Conservation (phyloP, 495 filamentous ascomycete genomes). For the Podospora pseudopauciseta region DNA sequence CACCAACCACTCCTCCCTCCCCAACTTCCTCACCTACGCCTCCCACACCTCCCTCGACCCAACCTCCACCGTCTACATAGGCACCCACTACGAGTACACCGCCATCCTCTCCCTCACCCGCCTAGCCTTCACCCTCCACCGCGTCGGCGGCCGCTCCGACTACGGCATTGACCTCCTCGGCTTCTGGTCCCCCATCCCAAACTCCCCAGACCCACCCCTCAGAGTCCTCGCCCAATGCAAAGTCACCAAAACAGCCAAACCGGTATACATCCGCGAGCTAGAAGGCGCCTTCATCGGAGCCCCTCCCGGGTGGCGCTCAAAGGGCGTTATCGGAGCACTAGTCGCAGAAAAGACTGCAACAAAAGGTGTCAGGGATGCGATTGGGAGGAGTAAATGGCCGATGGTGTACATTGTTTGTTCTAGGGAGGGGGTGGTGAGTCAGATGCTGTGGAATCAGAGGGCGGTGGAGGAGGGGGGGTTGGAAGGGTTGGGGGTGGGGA, state of each 20-base stretch:
- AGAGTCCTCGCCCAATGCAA: slow-evolving; percentile 83
- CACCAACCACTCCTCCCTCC: slow-evolving; percentile 60
- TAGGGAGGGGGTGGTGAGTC: slow-evolving; percentile 48
- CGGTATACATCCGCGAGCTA: slow-evolving; percentile 73
- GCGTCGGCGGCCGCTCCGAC: slow-evolving; percentile 72
- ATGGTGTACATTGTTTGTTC: slow-evolving; percentile 56
- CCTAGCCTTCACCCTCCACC: slow-evolving; percentile 63
- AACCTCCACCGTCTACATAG: slow-evolving; percentile 54
- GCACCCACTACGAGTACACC: slow-evolving; percentile 71
- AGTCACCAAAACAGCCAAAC: slow-evolving; percentile 54
- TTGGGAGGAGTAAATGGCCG: slow-evolving; percentile 63
- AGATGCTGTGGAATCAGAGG: slow-evolving; percentile 67
- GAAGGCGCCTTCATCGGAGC: slow-evolving; percentile 74
- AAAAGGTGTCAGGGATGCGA: slow-evolving; percentile 57
- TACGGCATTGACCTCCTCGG: slow-evolving; percentile 82
- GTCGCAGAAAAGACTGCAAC: slow-evolving; percentile 49
- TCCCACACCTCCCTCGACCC: slow-evolving; percentile 49
- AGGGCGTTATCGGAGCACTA: slow-evolving; percentile 59
- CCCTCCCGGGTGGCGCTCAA: slow-evolving; percentile 63
- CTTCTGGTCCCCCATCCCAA: slow-evolving; percentile 59
- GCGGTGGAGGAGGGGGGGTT: slow-evolving; percentile 61
- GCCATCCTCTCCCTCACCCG: slow-evolving; percentile 57
- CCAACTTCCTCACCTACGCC: slow-evolving; percentile 71
- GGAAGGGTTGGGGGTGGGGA: slow-evolving; percentile 58
- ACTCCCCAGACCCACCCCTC: slow-evolving; percentile 41